phyloP scores from a whole-genome alignment of 1,284 basidiomycete genomes.

The Inonotus hispidus region DNA sequence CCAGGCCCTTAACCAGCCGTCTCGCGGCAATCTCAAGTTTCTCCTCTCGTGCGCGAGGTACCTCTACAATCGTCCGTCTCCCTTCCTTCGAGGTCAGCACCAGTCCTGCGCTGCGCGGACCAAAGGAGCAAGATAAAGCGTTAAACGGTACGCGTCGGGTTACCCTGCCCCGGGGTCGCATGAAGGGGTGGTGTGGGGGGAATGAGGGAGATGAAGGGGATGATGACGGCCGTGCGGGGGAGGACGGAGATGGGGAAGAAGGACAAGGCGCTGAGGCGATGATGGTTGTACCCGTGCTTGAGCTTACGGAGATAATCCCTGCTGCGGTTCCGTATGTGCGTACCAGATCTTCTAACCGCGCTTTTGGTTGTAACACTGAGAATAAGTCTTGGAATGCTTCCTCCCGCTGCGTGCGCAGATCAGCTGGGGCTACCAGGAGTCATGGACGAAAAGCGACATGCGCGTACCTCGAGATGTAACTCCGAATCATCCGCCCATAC shows the following conservation, averaged over 20 bases:
- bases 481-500: conserved; percentile 64
- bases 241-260: conserved; percentile 7
- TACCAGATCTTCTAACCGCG: conserved; percentile 67
- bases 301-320: conserved; percentile 42
- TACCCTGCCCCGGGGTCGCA: conserved; percentile 1
- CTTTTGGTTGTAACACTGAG: conserved; percentile 65
- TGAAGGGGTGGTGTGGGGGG: not conserved
- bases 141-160: conserved; percentile 45
- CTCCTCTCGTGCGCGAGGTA: conserved; percentile 34
- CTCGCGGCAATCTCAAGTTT: conserved; percentile 27
- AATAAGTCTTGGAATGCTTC: conserved; percentile 73
- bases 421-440: not conserved
- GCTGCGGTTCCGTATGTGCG: conserved; percentile 51
- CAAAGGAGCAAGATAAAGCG: conserved; percentile 50
- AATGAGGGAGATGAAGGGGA: not conserved
- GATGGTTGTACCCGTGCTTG: conserved; percentile 10
- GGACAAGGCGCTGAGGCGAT: conserved; percentile 8
- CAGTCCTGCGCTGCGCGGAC: conserved; percentile 51
- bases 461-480: conserved; percentile 50
- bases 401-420: conserved; percentile 34
- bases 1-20: conserved; percentile 17
- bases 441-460: not conserved
- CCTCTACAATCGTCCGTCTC: conserved; percentile 54
- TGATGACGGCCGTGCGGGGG: conserved; percentile 17
- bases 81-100: conserved; percentile 36